Base-by-base conservation (phyloP, 176 grass and related monocot species). In the Musa itinerans region DNA sequence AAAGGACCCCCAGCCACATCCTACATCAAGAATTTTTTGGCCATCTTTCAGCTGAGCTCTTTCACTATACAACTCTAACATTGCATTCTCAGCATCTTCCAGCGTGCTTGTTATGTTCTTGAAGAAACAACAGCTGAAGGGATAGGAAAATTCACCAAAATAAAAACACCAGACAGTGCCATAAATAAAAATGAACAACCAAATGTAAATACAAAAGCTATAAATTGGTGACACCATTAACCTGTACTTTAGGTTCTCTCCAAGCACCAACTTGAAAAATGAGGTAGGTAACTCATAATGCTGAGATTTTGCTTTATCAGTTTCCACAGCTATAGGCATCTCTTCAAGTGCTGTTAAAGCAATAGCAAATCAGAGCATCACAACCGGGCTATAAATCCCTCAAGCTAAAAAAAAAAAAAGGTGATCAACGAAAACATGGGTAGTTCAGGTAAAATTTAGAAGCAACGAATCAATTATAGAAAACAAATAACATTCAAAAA, bases 1-100 rank as follows among this genome's bases (percentile, higher is more conserved):
- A 77, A 98, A 78, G 67, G 94, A 98, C 14, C 94, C 94, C 90
- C 94, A 98, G 16, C 94, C 94, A 74, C 94, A 98, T 51, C 94
- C 94, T 29, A 98, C 81, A 64, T 98, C 94, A 9, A 98, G 90
- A 48, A 98, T 21, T 17, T 54, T 88, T 64, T 93, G 90, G 0
- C 88, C 88, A 90, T 98, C 94, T 74, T 87, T 85, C 53, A 98
- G 12, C 22, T 98, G 80, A 68, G 86, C 82, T 69, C 90, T 93
- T 82, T 93, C 88, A 55, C 94, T 93, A 3, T 91, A 98, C 73
- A 98, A 74, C 26, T 89, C 90, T 82, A 93, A 8, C 90, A 98
- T 98, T 82, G 90, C 86, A 55, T 87, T 75, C 65, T 98, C 94
- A 1, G 94, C 90, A 63, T 98, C 90, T 76, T 98, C 88, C 63